phyloP scores from a whole-genome alignment of 176 grass and related monocot species.

The Zoysia pacifica region DNA sequence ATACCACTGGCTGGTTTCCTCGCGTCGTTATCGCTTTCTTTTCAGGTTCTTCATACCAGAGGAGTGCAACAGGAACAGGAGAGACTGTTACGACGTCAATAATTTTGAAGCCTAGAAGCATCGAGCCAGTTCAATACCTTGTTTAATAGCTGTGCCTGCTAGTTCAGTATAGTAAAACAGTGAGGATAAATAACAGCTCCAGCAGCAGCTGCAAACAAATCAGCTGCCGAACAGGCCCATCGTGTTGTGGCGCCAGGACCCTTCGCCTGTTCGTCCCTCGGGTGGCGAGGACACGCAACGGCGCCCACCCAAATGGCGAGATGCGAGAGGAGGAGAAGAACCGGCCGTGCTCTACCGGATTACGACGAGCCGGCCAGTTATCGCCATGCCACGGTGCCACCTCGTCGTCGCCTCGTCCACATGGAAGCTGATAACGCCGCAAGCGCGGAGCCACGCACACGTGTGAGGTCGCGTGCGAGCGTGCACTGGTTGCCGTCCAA shows the following conservation, averaged over 20 bases:
- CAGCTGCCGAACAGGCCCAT: not conserved
- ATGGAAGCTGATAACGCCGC: not conserved
- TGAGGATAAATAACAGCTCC: too few species aligned
- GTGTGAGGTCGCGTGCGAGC: not conserved
- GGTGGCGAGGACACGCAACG: not conserved
- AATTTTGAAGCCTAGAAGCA: constrained; percentile 8
- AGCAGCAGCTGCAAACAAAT: too few species aligned
- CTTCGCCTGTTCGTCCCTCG: not conserved
- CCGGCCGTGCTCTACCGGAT: not conserved
- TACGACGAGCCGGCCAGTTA: not conserved
- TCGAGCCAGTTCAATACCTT: too few species aligned
- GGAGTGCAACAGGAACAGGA: not conserved
- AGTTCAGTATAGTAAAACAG: too few species aligned
- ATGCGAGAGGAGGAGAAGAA: not conserved
- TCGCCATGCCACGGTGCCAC: not conserved
- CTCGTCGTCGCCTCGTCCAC: not conserved
- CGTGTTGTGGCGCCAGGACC: not conserved
- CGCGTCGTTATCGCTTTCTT: not conserved
- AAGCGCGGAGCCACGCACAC: constrained; percentile 11
- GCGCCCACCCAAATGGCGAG: not conserved
- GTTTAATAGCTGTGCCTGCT: too few species aligned
- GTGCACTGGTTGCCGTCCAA: not conserved
- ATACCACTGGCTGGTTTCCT: not conserved
- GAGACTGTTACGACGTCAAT: not conserved
- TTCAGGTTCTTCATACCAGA: not conserved